Base-by-base conservation (phyloP, 2,329 filamentous ascomycete genomes). In the Stachybotrys chartarum region DNA sequence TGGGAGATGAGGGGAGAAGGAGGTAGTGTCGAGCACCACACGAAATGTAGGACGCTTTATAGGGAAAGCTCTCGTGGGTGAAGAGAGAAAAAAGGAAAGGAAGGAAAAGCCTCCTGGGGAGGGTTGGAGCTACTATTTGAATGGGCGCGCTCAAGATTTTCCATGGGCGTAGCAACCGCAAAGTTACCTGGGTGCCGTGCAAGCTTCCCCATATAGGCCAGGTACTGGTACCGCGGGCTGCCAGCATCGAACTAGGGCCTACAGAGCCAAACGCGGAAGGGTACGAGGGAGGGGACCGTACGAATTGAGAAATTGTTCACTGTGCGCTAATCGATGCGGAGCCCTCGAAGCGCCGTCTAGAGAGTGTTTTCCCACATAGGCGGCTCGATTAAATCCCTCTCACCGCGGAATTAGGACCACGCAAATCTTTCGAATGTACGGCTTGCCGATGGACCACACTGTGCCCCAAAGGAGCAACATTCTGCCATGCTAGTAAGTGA, bases 61-160 rank as follows among this genome's bases (percentile, higher is more conserved):
- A 70, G 68, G 66, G 65, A 69, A 72, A 72, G 68, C 76, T 77
- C 77, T 76, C 76, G 75, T 77, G 75, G 76, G 76, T 78, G 72
- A 72, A 64, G 70, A 66, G 63, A 62, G 68, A 68, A 67, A 67
- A 62, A 64, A 69, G 68, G 67, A 68, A 65, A 66, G 64, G 66
- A 63, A 62, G 58, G 56, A 58, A 62, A 56, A 60, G 53, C 49
- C 50, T 56, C 56, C 55, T 53, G 59, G 63, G 63, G 57, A 46
- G 64, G 71, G 70, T 60, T 68, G 69, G 66, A 66, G 68, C 63
- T 65, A 67, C 63, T 73, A 70, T 73, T 73, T 73, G 68, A 70
- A 73, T 72, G 65, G 61, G 35, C 35, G 35, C 35, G 14, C 35
- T 42, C 35, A 42, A 42, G 8, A 10, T 42, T 42, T 42, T 42